These are phyloP conservation scores for Mucor lusitanicus DNA, from an alignment of 371 early-diverging fungal species.

Conservation along the genomic window DNA sequence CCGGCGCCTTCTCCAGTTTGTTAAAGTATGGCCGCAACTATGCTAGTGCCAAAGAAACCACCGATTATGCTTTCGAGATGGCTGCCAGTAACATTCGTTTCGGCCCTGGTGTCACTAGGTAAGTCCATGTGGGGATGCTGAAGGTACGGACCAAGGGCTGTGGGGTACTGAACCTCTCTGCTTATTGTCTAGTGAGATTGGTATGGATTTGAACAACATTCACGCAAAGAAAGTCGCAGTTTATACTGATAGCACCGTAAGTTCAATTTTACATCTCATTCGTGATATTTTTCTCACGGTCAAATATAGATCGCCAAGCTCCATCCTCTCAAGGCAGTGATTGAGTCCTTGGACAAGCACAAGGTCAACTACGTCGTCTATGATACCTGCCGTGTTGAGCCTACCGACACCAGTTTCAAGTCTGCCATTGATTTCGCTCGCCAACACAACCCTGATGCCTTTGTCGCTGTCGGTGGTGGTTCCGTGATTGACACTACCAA, in stretches of 20 bases:
- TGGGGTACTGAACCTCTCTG: not conserved
- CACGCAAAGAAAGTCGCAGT: constrained; percentile 82
- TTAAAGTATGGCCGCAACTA: constrained; percentile 50
- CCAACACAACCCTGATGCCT: constrained; percentile 74
- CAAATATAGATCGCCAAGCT: constrained; percentile 62
- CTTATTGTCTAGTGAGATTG: constrained; percentile 66
- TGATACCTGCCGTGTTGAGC: constrained; percentile 82
- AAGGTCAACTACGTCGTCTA: constrained; percentile 76
- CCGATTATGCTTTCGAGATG: constrained; percentile 89
- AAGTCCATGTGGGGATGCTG: constrained; percentile 9
- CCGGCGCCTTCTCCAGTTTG: constrained; percentile 38
- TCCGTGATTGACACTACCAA: constrained; percentile 92
- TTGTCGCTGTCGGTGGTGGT: constrained; percentile 95
- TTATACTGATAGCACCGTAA: constrained; percentile 82
- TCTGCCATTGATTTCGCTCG: constrained; percentile 82
- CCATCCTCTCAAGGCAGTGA: constrained; percentile 73
- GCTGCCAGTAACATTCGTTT: constrained; percentile 89
- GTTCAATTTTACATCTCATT: constrained; percentile 14
- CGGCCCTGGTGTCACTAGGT: constrained; percentile 82
- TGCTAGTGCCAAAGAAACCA: constrained; percentile 47
- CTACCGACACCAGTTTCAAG: constrained; percentile 79
- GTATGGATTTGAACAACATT: constrained; percentile 82
- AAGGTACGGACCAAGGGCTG: not conserved
- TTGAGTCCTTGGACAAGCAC: constrained; percentile 76
- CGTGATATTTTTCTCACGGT: constrained; percentile 21